Conservation (phyloP, 202 grass and related monocot genomes). For the Setaria italica region DNA sequence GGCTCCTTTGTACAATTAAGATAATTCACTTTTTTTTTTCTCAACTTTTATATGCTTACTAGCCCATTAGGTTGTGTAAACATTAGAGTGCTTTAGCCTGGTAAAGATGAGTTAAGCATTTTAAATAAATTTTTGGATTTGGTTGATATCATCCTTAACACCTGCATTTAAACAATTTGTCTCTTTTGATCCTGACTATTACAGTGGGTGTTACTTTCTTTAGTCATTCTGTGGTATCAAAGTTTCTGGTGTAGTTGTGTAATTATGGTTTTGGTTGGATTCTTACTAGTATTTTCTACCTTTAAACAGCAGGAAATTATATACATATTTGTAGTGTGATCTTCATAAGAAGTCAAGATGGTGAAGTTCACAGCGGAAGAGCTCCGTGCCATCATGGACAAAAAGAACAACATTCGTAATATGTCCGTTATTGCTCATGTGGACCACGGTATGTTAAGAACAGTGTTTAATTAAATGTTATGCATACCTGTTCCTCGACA, state of each 20-base stretch:
- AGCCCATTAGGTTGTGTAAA: not conserved
- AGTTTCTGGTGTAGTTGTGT: not conserved
- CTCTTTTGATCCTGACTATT: not conserved
- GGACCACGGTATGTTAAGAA: conserved; percentile 61
- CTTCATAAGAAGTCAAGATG: conserved; percentile 63
- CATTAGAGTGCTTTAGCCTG: not conserved
- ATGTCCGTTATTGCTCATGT: conserved; percentile 52
- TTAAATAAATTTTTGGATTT: not conserved
- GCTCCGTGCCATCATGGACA: conserved; percentile 71
- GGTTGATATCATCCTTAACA: too few species aligned
- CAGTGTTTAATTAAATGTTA: not conserved
- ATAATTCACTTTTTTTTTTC: not conserved
- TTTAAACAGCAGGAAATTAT: conserved; percentile 29
- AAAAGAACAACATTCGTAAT: conserved; percentile 57
- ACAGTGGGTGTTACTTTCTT: not conserved
- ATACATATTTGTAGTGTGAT: conserved; percentile 31
- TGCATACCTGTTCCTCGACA: not conserved
- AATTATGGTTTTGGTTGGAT: not conserved
- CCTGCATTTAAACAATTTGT: too few species aligned
- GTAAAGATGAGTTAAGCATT: not conserved
- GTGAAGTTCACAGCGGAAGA: conserved; percentile 83
- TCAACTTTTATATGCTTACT: not conserved
- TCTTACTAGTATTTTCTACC: not conserved
- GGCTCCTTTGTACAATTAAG: too few species aligned
- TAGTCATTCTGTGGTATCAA: not conserved